These are phyloP conservation scores for Kitagawia praeruptora DNA, from an alignment of 129 eudicot genomes.

Conservation along the genomic window DNA sequence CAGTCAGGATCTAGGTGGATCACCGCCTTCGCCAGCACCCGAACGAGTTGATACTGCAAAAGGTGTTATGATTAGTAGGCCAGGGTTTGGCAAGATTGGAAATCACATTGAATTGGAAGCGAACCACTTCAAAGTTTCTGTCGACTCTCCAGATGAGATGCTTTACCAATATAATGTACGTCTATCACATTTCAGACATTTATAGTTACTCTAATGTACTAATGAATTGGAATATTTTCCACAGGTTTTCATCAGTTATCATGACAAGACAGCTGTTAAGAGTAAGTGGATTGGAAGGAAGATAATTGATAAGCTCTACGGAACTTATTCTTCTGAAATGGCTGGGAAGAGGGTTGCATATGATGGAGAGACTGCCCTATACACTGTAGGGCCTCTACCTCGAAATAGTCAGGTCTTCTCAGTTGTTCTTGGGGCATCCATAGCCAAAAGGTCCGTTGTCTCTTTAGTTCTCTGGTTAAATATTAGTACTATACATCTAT, in stretches of 20 bases:
- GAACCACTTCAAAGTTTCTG: constrained; percentile 80
- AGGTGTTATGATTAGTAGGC: constrained; percentile 49
- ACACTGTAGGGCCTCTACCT: constrained; percentile 73
- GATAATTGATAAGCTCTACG: constrained; percentile 48
- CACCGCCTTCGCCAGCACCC: constrained; percentile 22
- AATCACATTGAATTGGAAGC: constrained; percentile 50
- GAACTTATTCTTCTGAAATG: constrained; percentile 62
- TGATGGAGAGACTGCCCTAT: constrained; percentile 74
- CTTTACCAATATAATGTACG: constrained; percentile 85
- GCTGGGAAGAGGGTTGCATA: constrained; percentile 61
- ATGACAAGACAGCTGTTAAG: constrained; percentile 38
- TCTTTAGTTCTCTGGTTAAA: neutral
- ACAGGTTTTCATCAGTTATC: constrained; percentile 67
- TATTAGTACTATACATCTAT: neutral
- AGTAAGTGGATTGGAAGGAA: constrained; percentile 58
- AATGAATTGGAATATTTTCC: constrained; percentile 6
- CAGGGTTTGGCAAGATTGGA: constrained; percentile 68
- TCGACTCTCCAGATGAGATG: constrained; percentile 43
- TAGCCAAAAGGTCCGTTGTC: constrained; percentile 44
- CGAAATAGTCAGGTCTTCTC: constrained; percentile 50
- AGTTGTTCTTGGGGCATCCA: constrained; percentile 59
- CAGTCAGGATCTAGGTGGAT: constrained; percentile 20
- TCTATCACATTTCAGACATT: constrained; percentile 8
- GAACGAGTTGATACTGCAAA: constrained; percentile 26
- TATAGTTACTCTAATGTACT: neutral